Base-by-base conservation (phyloP, 75 land plant species). In the Isoetes taiwanensis region DNA sequence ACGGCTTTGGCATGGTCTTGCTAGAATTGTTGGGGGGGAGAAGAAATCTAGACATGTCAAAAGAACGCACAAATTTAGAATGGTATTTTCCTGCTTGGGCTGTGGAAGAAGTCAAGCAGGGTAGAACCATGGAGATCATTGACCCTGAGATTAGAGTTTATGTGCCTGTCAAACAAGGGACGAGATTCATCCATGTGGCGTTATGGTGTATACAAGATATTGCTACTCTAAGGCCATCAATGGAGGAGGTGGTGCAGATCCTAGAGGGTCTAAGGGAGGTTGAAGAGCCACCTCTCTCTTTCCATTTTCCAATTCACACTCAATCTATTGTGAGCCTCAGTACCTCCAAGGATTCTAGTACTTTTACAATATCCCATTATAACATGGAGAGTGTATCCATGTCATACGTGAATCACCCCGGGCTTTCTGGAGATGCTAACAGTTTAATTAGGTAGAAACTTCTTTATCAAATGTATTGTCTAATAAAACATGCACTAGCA, bases 1-100 rank as follows among this genome's bases (percentile, higher is more conserved):
- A 54, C 27, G 28, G 56, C 56, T 54, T 26, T 54, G 56, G 56
- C 2, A 54, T 54, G 56, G 56, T 54, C 29, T 30, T 54, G 16
- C 20, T 54, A 30, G 56, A 54, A 30, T n/a, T 54, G 5, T 3
- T 54, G n/a, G 56, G 56, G 29, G 56, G 56, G 2, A 54, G 56
- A 30, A 54, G 28, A 28, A 54, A 54, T 54, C 28, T 54, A 28
- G 56, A 54, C 23, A 4, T 23, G 2, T 54, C 56, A 2, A 3
- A 4, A 11, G 11, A 24, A 30, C 16, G 29, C 30, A 16, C 20
- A 2, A 23, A 3, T 16, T 14, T 37, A 14, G 14, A 14, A 9
- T 54, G 56, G 56, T 54, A 54, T 28, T 54, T 54, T 28, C 56
- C 56, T 24, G 27, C 23, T n/a, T 4, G 20, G 23, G 56, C 56